These are phyloP conservation scores for Xylaria polymorpha DNA, from an alignment of 2,329 filamentous ascomycete genomes.

Conservation along the genomic window DNA sequence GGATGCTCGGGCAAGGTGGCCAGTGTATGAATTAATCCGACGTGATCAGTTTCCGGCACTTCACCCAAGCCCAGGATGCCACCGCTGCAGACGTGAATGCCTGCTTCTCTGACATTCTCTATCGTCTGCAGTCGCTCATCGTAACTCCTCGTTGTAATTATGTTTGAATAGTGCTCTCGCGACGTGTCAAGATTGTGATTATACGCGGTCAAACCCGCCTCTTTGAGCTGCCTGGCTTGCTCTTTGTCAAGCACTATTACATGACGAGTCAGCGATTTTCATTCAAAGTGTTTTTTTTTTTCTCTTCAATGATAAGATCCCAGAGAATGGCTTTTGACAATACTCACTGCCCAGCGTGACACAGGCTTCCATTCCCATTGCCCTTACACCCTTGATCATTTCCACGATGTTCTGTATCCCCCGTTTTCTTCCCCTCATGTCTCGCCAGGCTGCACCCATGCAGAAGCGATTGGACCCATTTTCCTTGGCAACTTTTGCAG, in stretches of 20 bases:
- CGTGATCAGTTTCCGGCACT: constrained; percentile 75
- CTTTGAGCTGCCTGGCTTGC: constrained; percentile 85
- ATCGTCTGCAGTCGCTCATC: constrained; percentile 88
- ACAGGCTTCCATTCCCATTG: constrained; percentile 88
- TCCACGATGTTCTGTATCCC: constrained; percentile 84
- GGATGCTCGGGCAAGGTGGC: constrained; percentile 84
- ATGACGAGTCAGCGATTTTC: constrained; percentile 7
- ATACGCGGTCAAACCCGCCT: constrained; percentile 87
- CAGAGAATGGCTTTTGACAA: background rate
- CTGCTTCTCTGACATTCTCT: constrained; percentile 82
- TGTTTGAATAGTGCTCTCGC: constrained; percentile 85
- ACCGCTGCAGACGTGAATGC: constrained; percentile 90
- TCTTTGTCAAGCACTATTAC: constrained; percentile 78
- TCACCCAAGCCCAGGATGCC: constrained; percentile 90
- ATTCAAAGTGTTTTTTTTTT: background rate
- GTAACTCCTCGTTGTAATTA: constrained; percentile 88
- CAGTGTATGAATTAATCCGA: constrained; percentile 86
- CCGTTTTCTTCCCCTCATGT: constrained; percentile 91
- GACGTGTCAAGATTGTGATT: constrained; percentile 96
- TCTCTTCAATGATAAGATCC: too few relatives aligned
- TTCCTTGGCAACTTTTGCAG: constrained; percentile 79
- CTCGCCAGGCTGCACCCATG: constrained; percentile 94
- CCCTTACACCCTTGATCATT: constrained; percentile 85
- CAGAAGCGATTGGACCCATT: constrained; percentile 93
- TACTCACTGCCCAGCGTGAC: constrained; percentile 77